Conservation (phyloP, 352 stramenopile species). For the Pythium brassicae region DNA sequence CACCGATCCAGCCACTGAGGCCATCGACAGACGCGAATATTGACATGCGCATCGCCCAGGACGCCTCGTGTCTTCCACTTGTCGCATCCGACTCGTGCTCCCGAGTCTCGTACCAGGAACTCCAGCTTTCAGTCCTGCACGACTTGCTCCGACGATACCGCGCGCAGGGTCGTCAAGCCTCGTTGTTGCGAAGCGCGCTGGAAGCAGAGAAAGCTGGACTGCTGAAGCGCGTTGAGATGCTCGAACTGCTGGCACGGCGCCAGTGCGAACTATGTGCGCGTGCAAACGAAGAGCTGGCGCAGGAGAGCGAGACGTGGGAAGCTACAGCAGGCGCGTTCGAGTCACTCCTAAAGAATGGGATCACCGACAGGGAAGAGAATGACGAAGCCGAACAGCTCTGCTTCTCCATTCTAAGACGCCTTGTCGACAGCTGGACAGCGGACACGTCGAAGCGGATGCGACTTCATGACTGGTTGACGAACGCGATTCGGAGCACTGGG, state of each 20-base stretch:
- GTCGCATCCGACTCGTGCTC: slow-evolving; percentile 22
- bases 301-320: slow-evolving; percentile 44
- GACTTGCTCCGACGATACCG: slow-evolving; percentile 46
- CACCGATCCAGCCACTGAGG: slow-evolving; percentile 14
- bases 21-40: slow-evolving; percentile 11
- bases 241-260: slow-evolving; percentile 23
- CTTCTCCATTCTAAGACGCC: slow-evolving; percentile 49
- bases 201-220: slow-evolving; percentile 41
- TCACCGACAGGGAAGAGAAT: slow-evolving; percentile 28
- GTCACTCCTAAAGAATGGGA: slow-evolving; percentile 26
- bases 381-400: slow-evolving; percentile 46
- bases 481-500: slow-evolving; percentile 50
- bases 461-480: slow-evolving; percentile 71
- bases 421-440: slow-evolving; percentile 64
- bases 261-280: slow-evolving; percentile 25
- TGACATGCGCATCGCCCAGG: not conserved
- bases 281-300: slow-evolving; percentile 18
- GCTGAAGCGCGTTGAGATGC: slow-evolving; percentile 32
- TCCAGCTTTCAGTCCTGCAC: slow-evolving; percentile 43
- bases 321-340: slow-evolving; percentile 36
- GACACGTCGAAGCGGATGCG: slow-evolving; percentile 72
- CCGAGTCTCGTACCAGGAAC: slow-evolving; percentile 35
- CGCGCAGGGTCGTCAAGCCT: slow-evolving; percentile 37
- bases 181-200: slow-evolving; percentile 22
- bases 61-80: not conserved